Evolutionary conservation across 2,329 filamentous ascomycete species (phyloP), one percentile per base, ranked within the genome.

Genomic region (Penicillium vulpinum): DNA sequence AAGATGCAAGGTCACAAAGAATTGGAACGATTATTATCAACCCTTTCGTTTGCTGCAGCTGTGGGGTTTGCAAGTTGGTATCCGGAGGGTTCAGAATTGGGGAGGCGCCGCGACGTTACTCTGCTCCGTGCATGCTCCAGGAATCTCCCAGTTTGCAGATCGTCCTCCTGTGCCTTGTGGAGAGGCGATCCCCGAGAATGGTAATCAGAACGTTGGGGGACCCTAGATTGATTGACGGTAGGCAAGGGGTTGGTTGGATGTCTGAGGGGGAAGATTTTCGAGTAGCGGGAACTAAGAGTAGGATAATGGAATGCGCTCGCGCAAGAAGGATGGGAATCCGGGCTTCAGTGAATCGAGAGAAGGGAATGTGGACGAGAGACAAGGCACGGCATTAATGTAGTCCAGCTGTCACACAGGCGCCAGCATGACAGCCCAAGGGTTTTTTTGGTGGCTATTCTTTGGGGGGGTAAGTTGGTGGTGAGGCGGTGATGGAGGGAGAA

Each of bases 41-140:
- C 67, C 63, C 65, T 65, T 72, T 69, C 68, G 70, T 75, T 73
- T 74, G 44, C 45, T 63, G 58, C 68, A 70, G 63, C 59, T 61
- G 54, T 51, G 54, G 33, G 54, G 53, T 49, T 29, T 35, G 49
- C 49, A 62, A 62, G 67, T 62, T 64, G 61, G 58, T 64, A 66
- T 56, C 63, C 60, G 67, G 62, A 62, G 58, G 61, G 54, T 56
- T 64, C 58, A 53, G 64, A 66, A 64, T 62, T 62, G 57, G 64
- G 65, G 60, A 66, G 66, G 65, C 62, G 65, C 65, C 65, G 70
- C 67, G 63, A 71, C 58, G 66, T 70, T 70, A 72, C 71, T 72
- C 73, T 69, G 66, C 72, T 75, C 72, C 70, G 73, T 75, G 72
- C 73, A 75, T 75, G 70, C 72, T 71, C 70, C 69, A 73, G 69